A percentile compares a stretch with the other conserved stretches of the same genome.
Evolutionary conservation across 169 alveolate genomes (phyloP).

Genomic region (Cryptosporidium ubiquitum): DNA sequence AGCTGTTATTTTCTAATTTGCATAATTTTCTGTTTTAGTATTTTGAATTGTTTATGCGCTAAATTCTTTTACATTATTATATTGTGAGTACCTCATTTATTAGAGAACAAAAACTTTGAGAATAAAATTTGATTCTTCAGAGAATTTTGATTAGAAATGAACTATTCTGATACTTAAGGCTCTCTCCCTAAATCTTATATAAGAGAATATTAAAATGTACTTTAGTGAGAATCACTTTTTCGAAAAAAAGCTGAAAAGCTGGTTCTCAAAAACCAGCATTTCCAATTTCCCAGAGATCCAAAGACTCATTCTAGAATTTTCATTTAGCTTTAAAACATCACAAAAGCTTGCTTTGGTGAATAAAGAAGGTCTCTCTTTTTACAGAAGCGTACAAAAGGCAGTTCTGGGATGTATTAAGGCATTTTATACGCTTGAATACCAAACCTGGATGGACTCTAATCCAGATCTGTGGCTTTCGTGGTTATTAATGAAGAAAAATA

Average conservation of each 20-base stretch:
- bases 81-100: constrained; percentile 11
- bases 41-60: constrained; percentile 1
- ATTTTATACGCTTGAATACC: constrained; percentile 7
- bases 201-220: not conserved
- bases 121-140: not conserved
- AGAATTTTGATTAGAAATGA: not conserved
- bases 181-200: not conserved
- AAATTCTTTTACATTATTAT: not conserved
- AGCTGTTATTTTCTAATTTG: not conserved
- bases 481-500: constrained; percentile 8
- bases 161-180: not conserved
- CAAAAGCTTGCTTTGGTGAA: constrained; percentile 12
- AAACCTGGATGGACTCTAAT: constrained; percentile 46
- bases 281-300: constrained; percentile 15
- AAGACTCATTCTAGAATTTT: constrained; percentile 38
- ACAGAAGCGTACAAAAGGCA: not conserved
- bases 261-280: constrained; percentile 28
- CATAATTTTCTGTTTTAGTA: not conserved
- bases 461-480: constrained; percentile 49
- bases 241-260: constrained; percentile 6
- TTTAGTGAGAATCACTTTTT: not conserved
- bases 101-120: not conserved
- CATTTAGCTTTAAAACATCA: constrained; percentile 21
- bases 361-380: constrained; percentile 13
- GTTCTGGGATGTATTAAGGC: not conserved